These are phyloP conservation scores for Cochlearia excelsa DNA, from an alignment of 345 rosid genomes.

Conservation along the genomic window DNA sequence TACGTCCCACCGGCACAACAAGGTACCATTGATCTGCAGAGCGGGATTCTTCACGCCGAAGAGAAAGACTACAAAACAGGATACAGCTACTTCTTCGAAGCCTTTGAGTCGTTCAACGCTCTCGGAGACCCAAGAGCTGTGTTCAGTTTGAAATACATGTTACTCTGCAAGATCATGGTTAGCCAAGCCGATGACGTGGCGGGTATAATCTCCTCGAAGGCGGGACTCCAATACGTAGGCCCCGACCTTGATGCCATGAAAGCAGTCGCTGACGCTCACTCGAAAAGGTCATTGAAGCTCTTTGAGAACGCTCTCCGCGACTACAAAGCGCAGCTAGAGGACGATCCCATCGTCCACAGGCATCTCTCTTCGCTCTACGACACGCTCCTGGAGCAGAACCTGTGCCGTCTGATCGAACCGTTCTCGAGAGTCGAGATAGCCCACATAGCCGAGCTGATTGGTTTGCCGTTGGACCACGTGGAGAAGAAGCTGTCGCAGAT, in stretches of 20 bases:
- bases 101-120: slow-evolving; percentile 84
- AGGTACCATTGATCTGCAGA: slow-evolving; percentile 91
- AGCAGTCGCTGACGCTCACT: slow-evolving; percentile 91
- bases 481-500: slow-evolving; percentile 96
- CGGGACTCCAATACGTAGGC: slow-evolving; percentile 74
- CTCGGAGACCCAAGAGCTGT: slow-evolving; percentile 85
- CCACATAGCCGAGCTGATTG: slow-evolving; percentile 81
- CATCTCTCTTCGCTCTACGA: slow-evolving; percentile 85
- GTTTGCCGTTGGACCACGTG: slow-evolving; percentile 63
- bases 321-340: slow-evolving; percentile 77
- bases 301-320: slow-evolving; percentile 74
- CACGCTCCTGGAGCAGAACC: slow-evolving; percentile 77
- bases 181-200: slow-evolving; percentile 93
- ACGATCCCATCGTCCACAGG: slow-evolving; percentile 87
- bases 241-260: slow-evolving; percentile 93
- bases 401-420: slow-evolving; percentile 92
- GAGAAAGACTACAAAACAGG: slow-evolving; percentile 95
- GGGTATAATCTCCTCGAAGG: slow-evolving; percentile 83
- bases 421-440: slow-evolving; percentile 85
- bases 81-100: slow-evolving; percentile 88
- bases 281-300: slow-evolving; percentile 73
- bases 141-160: slow-evolving; percentile 79
- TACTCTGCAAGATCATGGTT: slow-evolving; percentile 90
- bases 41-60: slow-evolving; percentile 94
- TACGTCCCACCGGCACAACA: slow-evolving; percentile 95